Evolutionary conservation across 2,329 filamentous ascomycete genomes (phyloP).

Genomic region (Acrocalymma vagum): DNA sequence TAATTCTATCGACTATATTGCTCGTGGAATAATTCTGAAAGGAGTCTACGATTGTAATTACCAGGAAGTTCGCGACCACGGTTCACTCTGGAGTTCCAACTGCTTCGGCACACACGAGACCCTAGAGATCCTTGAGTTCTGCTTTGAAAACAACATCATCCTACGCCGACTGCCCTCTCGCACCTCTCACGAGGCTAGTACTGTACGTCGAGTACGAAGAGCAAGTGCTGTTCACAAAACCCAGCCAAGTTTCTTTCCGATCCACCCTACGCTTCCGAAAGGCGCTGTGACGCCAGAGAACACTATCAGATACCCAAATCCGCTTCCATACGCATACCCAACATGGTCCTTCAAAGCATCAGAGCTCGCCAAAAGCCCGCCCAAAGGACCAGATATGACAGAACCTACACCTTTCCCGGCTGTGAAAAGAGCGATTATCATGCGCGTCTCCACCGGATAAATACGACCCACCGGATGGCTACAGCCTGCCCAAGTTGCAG

Average conservation of each 20-base stretch:
- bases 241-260: constrained; percentile 1
- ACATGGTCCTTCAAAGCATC: constrained; percentile 8
- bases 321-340: constrained; percentile 9
- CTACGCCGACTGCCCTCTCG: constrained; percentile 17
- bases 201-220: too few relatives aligned
- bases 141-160: constrained; percentile 37
- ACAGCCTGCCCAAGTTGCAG: constrained; percentile 22
- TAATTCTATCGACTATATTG: constrained; percentile 64
- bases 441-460: constrained; percentile 45
- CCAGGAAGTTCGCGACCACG: constrained; percentile 67
- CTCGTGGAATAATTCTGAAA: constrained; percentile 66
- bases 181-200: constrained; percentile 25
- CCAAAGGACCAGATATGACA: constrained; percentile 58
- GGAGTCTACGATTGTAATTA: constrained; percentile 66
- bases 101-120: constrained; percentile 47
- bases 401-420: constrained; percentile 57
- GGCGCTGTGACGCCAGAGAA: constrained; percentile 15
- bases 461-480: constrained; percentile 20
- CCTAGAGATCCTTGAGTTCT: constrained; percentile 43
- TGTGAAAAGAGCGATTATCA: constrained; percentile 55
- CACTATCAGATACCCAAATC: constrained; percentile 17
- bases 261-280: constrained; percentile 8
- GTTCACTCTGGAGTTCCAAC: too few relatives aligned
- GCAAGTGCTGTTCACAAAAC: not conserved
- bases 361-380: constrained; percentile 46